A percentile compares a stretch with the other conserved stretches of the same genome.
Evolutionary conservation across 2,329 filamentous ascomycete species (phyloP).

Genomic region (Apiospora saccharicola): DNA sequence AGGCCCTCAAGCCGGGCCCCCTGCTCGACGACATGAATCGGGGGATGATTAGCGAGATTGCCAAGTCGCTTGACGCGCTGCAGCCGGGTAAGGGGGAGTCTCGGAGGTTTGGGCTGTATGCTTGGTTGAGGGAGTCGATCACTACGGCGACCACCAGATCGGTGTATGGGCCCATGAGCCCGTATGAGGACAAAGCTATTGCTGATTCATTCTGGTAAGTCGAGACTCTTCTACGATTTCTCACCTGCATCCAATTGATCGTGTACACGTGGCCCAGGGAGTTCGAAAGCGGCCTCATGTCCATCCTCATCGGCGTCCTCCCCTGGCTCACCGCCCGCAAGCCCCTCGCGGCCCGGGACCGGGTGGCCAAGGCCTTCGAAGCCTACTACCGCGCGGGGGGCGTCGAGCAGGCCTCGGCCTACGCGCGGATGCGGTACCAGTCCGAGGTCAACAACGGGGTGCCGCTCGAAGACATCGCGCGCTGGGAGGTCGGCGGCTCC

Average conservation of each 20-base stretch:
- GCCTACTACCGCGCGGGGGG: background rate
- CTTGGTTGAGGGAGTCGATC: constrained; percentile 29
- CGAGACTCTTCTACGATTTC: background rate
- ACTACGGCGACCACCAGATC: constrained; percentile 29
- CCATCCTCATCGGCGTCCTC: background rate
- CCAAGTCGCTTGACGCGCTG: constrained; percentile 28
- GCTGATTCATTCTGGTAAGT: constrained; percentile 31
- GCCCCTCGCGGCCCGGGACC: background rate
- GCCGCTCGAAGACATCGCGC: constrained; percentile 11
- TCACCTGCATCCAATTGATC: too few species aligned
- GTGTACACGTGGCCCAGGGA: background rate
- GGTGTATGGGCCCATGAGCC: constrained; percentile 30
- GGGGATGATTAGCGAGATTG: constrained; percentile 28
- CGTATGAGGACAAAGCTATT: constrained; percentile 29
- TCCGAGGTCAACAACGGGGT: constrained; percentile 20
- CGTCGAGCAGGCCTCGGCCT: background rate
- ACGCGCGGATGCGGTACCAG: constrained; percentile 24
- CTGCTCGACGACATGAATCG: constrained; percentile 32
- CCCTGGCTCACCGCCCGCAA: background rate
- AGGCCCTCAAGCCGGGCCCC: too few species aligned
- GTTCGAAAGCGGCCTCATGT: background rate
- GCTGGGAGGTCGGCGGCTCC: constrained; percentile 8
- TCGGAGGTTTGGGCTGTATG: constrained; percentile 26
- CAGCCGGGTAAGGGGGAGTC: constrained; percentile 22
- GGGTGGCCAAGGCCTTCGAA: background rate